Evolutionary conservation across 106 monocot species (phyloP).

Genomic region (Phalaenopsis aphrodite): DNA sequence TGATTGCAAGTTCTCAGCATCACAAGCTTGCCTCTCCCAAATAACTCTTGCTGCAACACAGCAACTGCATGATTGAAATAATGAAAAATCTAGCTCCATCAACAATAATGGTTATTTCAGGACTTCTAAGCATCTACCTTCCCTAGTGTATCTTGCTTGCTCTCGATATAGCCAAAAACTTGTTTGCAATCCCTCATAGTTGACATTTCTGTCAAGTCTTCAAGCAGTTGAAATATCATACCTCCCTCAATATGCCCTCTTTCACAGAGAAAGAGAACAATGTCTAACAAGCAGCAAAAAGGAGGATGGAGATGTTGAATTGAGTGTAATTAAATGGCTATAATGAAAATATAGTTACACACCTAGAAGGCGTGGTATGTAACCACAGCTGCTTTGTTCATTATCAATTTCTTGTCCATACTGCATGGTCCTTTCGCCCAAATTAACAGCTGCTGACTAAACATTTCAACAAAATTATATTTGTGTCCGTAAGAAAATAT

Average conservation of each 20-base stretch:
- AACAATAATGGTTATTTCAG: neutral
- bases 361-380: constrained; percentile 92
- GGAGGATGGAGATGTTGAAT: constrained; percentile 2
- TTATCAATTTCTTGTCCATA: constrained; percentile 64
- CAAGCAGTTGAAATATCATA: constrained; percentile 97
- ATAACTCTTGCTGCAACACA: constrained; percentile 81
- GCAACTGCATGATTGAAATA: constrained; percentile 3
- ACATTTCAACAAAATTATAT: constrained; percentile 5
- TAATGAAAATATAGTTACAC: constrained; percentile 2
- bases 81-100: neutral
- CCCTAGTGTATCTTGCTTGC: constrained; percentile 92
- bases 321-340: neutral
- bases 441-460: constrained; percentile 86
- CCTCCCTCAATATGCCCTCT: constrained; percentile 97
- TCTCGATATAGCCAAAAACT: constrained; percentile 93
- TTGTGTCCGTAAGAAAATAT: neutral
- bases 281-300: constrained; percentile 42
- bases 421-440: constrained; percentile 68
- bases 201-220: constrained; percentile 99
- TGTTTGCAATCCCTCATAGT: constrained; percentile 99
- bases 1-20: constrained; percentile 99
- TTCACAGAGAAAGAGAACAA: constrained; percentile 89
- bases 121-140: constrained; percentile 39
- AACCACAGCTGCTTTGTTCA: constrained; percentile 33
- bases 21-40: constrained; percentile 96